Percentiles rank a stretch among this genome's conserved stretches.
Conservation (phyloP, 495 filamentous ascomycete genomes). For the Entonaema liquescens region DNA sequence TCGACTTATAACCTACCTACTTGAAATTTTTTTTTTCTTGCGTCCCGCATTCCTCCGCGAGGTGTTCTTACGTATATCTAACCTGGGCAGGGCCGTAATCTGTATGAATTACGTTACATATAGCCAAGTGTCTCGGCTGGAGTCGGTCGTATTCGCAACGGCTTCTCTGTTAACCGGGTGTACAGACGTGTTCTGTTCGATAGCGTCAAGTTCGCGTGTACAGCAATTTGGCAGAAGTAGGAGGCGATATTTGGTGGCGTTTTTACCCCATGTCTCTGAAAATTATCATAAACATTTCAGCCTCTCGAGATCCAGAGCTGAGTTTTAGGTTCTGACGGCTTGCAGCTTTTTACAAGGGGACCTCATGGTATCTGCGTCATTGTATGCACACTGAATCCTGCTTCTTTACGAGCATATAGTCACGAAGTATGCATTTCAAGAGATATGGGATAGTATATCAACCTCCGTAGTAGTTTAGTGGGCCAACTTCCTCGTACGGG, state of each 20-base stretch:
- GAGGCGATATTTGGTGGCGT: not conserved
- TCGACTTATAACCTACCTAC: not conserved
- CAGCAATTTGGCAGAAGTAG: not conserved
- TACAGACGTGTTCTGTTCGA: not conserved
- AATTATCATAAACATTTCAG: not conserved
- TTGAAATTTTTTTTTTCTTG: too few species aligned
- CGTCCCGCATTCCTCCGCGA: conserved; percentile 23
- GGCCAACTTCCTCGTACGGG: not conserved
- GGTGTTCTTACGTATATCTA: conserved; percentile 6
- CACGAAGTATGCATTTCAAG: not conserved
- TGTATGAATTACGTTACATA: not conserved
- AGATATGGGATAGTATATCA: not conserved
- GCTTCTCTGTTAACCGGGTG: not conserved
- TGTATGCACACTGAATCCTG: not conserved
- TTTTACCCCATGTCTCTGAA: not conserved
- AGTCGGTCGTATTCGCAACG: not conserved
- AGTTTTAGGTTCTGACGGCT: conserved; percentile 1
- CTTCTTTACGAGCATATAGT: conserved; percentile 1
- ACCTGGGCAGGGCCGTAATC: not conserved
- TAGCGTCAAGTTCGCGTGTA: not conserved
- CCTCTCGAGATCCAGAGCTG: not conserved
- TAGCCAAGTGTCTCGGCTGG: conserved; percentile 22
- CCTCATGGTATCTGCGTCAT: not conserved
- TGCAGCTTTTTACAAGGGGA: not conserved
- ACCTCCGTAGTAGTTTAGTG: not conserved